phyloP scores from a whole-genome alignment of 108 stramenopile species.

The Aurantiochytrium sp. region DNA sequence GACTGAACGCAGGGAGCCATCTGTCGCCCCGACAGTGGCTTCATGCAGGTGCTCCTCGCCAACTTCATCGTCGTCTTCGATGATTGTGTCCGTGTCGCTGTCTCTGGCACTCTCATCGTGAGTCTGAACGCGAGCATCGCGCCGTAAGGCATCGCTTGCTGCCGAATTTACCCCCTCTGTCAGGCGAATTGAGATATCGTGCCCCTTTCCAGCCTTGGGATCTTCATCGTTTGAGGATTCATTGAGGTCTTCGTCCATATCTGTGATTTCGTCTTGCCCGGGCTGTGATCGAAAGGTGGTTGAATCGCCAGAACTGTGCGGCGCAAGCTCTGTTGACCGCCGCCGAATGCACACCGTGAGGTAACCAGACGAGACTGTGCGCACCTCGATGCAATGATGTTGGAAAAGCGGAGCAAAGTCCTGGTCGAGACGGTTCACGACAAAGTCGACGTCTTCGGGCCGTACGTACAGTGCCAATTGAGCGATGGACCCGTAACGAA shows the following conservation, averaged over 20 bases:
- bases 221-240: neutral
- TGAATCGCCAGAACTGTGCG: neutral
- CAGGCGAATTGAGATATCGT: no score
- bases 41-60: no score
- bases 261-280: neutral
- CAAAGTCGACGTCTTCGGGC: neutral
- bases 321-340: neutral
- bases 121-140: no score
- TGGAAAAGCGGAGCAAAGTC: neutral
- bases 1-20: neutral
- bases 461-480: neutral
- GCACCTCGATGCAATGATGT: neutral
- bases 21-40: no score
- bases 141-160: no score
- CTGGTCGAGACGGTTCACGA: neutral
- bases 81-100: no score
- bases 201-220: no score
- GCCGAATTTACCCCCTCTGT: no score
- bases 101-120: no score
- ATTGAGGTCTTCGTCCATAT: neutral
- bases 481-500: slow-evolving; percentile 33
- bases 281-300: neutral
- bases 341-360: neutral
- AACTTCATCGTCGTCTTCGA: no score
- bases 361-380: neutral